A percentile compares a stretch with the other conserved stretches of the same genome.
phyloP scores from a whole-genome alignment of 768 basidiomycete species.

The Psilocybe azurescens region DNA sequence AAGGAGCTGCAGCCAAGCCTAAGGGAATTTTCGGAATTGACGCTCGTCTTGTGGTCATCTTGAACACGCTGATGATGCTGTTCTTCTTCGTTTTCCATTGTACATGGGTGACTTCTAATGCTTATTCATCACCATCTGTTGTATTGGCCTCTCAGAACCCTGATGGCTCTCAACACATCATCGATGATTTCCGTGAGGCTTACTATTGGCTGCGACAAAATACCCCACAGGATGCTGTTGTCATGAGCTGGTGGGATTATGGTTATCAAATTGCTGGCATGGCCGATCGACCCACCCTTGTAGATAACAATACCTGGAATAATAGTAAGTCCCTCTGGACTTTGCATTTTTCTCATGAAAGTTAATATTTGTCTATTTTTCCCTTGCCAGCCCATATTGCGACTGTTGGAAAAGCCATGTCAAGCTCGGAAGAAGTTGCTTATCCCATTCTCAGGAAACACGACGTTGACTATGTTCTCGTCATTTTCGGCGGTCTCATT shows the following conservation, averaged over 20 bases:
- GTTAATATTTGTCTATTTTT: conserved; percentile 6
- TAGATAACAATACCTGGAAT: conserved; percentile 99
- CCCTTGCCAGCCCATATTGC: conserved; percentile 84
- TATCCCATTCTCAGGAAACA: conserved; percentile 98
- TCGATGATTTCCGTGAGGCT: conserved; percentile 99
- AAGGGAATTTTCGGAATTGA: conserved; percentile 87
- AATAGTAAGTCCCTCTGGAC: conserved; percentile 75
- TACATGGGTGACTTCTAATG: conserved; percentile 93
- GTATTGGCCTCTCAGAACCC: conserved; percentile 80
- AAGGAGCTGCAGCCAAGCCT: conserved; percentile 38
- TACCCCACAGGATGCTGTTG: conserved; percentile 88
- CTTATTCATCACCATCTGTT: conserved; percentile 98
- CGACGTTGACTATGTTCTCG: conserved; percentile 95
- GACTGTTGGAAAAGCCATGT: conserved; percentile 99
- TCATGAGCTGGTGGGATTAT: conserved; percentile 99
- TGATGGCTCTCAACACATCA: conserved; percentile 92
- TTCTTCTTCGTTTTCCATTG: conserved; percentile 94
- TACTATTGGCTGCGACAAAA: conserved; percentile 99
- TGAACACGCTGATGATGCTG: conserved; percentile 80
- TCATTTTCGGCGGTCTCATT: conserved; percentile 96
- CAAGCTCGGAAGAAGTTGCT: conserved; percentile 89
- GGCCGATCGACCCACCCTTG: conserved; percentile 94
- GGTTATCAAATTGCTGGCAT: conserved; percentile 99
- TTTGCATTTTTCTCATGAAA: background rate
- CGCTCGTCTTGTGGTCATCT: conserved; percentile 74